phyloP scores from a whole-genome alignment of 805 yeast species.

The Torulaspora quercuum region DNA sequence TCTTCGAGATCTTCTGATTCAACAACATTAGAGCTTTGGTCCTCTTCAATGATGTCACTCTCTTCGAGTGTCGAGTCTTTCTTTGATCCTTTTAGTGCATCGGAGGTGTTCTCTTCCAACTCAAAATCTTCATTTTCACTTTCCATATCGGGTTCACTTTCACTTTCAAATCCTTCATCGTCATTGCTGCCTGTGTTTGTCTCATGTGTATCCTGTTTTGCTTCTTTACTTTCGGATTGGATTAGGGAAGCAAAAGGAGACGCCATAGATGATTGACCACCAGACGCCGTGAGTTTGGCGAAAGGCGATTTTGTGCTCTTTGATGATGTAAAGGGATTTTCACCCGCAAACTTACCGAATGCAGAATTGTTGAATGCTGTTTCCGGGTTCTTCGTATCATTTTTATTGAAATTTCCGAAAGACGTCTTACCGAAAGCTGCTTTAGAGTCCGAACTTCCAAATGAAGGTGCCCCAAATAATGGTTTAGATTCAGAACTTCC shows the following conservation, averaged over 20 bases:
- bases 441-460: slow-evolving; percentile 9
- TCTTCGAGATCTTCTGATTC: slow-evolving; percentile 2
- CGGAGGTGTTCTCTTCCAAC: no score
- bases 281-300: slow-evolving; percentile 10
- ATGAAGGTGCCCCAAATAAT: slow-evolving; percentile 17
- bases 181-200: neutral
- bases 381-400: neutral
- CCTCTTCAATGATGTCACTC: slow-evolving; percentile 1
- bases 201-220: no score
- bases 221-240: no score
- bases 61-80: no score
- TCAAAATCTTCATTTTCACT: slow-evolving; percentile 8
- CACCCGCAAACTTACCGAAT: slow-evolving; percentile 5
- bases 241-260: slow-evolving; percentile 15
- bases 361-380: slow-evolving; percentile 1
- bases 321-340: slow-evolving; percentile 12
- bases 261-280: neutral
- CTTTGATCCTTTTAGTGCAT: no score
- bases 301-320: slow-evolving; percentile 18
- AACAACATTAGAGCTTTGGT: no score
- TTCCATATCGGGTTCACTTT: slow-evolving; percentile 3
- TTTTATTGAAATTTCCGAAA: slow-evolving; percentile 11
- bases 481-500: slow-evolving; percentile 9
- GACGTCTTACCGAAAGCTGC: slow-evolving; percentile 12
- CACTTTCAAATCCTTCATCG: slow-evolving; percentile 3